phyloP scores from a whole-genome alignment of 1,284 basidiomycete genomes.

The Ganoderma multipileum region DNA sequence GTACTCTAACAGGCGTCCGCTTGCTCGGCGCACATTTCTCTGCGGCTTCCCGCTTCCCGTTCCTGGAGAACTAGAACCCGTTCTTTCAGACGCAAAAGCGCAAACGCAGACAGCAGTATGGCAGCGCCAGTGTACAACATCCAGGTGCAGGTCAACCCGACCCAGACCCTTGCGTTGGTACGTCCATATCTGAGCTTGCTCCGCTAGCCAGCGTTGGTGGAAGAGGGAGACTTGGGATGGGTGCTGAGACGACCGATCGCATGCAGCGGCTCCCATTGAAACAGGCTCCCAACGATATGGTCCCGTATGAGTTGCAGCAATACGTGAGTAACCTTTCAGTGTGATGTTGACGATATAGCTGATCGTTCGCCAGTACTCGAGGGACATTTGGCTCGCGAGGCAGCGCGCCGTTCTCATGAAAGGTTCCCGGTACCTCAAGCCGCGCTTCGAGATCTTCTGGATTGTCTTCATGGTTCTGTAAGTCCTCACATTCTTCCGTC shows the following conservation, averaged over 20 bases:
- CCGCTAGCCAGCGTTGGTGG: not conserved
- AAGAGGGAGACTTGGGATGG: not conserved
- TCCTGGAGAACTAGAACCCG: conserved; percentile 31
- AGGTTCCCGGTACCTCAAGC: conserved; percentile 52
- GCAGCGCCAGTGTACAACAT: conserved; percentile 24
- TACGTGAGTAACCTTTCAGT: conserved; percentile 35
- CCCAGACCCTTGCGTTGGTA: conserved; percentile 29
- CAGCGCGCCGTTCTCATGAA: conserved; percentile 47
- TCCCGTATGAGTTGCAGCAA: conserved; percentile 40
- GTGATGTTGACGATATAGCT: not conserved
- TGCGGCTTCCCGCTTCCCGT: conserved; percentile 15
- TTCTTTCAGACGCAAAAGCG: conserved; percentile 10
- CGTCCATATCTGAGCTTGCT: conserved; percentile 3
- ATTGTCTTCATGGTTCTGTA: conserved; percentile 49
- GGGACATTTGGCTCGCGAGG: conserved; percentile 54
- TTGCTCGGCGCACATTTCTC: conserved; percentile 26
- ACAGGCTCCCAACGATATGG: conserved; percentile 33
- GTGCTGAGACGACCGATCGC: conserved; percentile 7
- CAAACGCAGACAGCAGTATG: conserved; percentile 24
- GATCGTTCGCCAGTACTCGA: conserved; percentile 45
- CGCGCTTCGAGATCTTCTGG: conserved; percentile 55
- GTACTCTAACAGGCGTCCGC: conserved; percentile 27
- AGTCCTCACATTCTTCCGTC: conserved; percentile 21
- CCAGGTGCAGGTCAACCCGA: conserved; percentile 19
- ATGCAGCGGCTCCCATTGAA: conserved; percentile 35